These are phyloP conservation scores for Ceratocystis cubensis DNA, from an alignment of 2,329 filamentous ascomycete species.

Conservation along the genomic window DNA sequence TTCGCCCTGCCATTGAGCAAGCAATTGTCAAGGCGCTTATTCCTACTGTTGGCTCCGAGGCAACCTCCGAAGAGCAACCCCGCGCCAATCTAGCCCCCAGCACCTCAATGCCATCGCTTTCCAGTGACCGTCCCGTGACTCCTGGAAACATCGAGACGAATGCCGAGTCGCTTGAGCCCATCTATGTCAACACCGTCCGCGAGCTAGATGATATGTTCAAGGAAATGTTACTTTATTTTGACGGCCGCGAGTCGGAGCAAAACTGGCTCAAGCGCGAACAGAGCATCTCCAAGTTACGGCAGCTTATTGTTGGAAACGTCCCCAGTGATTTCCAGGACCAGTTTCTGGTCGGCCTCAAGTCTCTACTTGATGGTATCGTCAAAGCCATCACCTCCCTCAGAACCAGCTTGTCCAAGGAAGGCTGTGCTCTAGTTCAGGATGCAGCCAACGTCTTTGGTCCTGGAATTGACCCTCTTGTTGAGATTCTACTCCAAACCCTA, in stretches of 20 bases:
- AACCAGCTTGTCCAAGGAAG: conserved; percentile 82
- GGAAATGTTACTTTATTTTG: conserved; percentile 69
- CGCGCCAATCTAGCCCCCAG: conserved; percentile 33
- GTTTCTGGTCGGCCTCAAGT: conserved; percentile 59
- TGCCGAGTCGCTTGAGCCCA: conserved; percentile 59
- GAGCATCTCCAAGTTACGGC: conserved; percentile 60
- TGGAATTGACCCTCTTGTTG: conserved; percentile 74
- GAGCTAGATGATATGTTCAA: conserved; percentile 81
- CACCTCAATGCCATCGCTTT: conserved; percentile 31
- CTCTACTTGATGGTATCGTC: conserved; percentile 72
- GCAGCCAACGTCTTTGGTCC: conserved; percentile 63
- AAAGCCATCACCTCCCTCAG: conserved; percentile 73
- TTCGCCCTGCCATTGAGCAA: conserved; percentile 72
- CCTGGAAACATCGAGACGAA: conserved; percentile 49
- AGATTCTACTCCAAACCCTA: conserved; percentile 76
- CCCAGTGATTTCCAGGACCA: conserved; percentile 59
- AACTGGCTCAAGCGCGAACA: conserved; percentile 88
- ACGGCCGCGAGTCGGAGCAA: conserved; percentile 77
- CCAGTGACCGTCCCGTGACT: conserved; percentile 43
- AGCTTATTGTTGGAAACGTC: conserved; percentile 72
- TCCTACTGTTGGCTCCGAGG: conserved; percentile 35
- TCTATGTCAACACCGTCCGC: conserved; percentile 69
- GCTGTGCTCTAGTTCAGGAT: conserved; percentile 73
- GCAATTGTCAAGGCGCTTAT: conserved; percentile 66
- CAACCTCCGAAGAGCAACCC: conserved; percentile 28